Conservation (phyloP, 208 protist genomes). For the Trypanosoma lewisi region DNA sequence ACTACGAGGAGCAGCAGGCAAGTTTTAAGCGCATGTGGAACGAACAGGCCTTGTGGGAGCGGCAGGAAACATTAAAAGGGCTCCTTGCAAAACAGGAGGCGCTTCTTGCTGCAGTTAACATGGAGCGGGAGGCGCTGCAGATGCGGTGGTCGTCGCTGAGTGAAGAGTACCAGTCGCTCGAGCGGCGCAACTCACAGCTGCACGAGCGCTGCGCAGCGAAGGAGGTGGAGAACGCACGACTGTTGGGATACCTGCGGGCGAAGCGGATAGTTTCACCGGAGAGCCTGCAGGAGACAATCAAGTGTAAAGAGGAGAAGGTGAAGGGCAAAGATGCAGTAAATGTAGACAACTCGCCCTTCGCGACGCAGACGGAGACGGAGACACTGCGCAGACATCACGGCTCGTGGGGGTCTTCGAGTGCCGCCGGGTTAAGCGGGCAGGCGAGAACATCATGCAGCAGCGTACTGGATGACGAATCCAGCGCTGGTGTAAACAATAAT, state of each 20-base stretch:
- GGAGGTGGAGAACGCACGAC: constrained; percentile 64
- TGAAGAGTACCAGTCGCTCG: constrained; percentile 62
- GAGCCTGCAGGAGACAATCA: no score
- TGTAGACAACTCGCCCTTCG: not conserved
- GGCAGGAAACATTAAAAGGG: constrained; percentile 45
- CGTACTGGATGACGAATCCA: not conserved
- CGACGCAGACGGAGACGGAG: not conserved
- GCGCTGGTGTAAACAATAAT: not conserved
- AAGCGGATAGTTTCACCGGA: constrained; percentile 8
- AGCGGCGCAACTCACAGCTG: constrained; percentile 66
- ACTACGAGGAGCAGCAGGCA: constrained; percentile 32
- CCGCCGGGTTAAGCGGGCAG: constrained; percentile 14
- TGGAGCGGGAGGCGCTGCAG: constrained; percentile 55
- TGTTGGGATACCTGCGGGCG: constrained; percentile 36
- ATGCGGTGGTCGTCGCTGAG: constrained; percentile 48
- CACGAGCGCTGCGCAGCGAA: constrained; percentile 74
- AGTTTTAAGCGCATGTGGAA: constrained; percentile 41
- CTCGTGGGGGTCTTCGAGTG: constrained; percentile 7
- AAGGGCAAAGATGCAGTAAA: not conserved
- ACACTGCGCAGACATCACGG: not conserved
- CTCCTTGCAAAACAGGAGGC: constrained; percentile 55
- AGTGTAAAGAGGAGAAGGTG: no score
- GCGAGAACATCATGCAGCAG: constrained; percentile 18
- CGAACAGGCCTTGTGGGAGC: constrained; percentile 14
- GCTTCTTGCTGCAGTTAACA: constrained; percentile 44